These are phyloP conservation scores for Cutaneotrichosporon dermatis DNA, from an alignment of 1,284 basidiomycete species.

Conservation along the genomic window DNA sequence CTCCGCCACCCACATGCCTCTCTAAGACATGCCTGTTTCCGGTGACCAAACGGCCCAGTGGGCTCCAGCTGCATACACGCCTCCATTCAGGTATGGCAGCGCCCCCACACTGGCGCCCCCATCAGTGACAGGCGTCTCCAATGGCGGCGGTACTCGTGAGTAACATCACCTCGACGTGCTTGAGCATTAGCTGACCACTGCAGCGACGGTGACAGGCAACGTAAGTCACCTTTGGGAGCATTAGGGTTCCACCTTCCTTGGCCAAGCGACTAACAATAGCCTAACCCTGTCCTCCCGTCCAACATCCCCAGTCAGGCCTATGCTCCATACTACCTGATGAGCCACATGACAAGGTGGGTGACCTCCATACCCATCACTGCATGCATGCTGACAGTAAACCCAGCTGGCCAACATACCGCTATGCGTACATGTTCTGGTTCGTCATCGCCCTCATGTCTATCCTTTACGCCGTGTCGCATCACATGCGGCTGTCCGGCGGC, in stretches of 20 bases:
- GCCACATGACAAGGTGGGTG: conserved; percentile 46
- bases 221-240: not conserved
- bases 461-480: conserved; percentile 39
- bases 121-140: not conserved
- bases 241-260: no score
- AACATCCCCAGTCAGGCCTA: conserved; percentile 17
- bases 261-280: not conserved
- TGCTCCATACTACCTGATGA: conserved; percentile 38
- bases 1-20: not conserved
- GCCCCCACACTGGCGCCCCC: not conserved
- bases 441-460: conserved; percentile 32
- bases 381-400: not conserved
- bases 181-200: not conserved
- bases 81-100: not conserved
- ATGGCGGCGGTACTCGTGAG: not conserved
- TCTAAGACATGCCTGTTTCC: not conserved
- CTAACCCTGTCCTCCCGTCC: conserved; percentile 5
- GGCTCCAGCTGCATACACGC: not conserved
- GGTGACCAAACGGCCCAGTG: conserved; percentile 2
- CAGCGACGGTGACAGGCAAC: not conserved
- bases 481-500: conserved; percentile 37
- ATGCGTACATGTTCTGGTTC: conserved; percentile 46
- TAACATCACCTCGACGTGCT: no score
- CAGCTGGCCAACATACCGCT: conserved; percentile 44
- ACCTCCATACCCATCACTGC: no score